Percentiles rank a stretch among this genome's conserved stretches.
Conservation (phyloP, 1,284 basidiomycete genomes). For the Earliella scabrosa region DNA sequence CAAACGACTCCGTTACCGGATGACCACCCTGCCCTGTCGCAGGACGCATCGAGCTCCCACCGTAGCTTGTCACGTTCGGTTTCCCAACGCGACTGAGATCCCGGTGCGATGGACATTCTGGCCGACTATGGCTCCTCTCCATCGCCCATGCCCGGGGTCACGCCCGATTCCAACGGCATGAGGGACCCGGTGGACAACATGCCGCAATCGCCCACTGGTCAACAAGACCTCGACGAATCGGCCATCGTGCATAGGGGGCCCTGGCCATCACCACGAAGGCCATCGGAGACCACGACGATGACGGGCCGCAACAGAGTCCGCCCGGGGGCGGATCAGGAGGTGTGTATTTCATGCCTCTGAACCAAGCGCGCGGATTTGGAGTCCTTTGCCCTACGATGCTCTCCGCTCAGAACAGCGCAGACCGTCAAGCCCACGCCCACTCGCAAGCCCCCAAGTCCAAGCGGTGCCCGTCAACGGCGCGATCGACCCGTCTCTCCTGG, state of each 20-base stretch:
- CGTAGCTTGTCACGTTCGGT: too few relatives aligned
- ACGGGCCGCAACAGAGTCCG: too few relatives aligned
- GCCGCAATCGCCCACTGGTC: not conserved
- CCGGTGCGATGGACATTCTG: not conserved
- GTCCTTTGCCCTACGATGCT: not conserved
- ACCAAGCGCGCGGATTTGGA: not conserved
- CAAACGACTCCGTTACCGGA: too few relatives aligned
- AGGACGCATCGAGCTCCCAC: too few relatives aligned
- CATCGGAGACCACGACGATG: too few relatives aligned
- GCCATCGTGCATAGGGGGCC: not conserved
- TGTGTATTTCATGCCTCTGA: constrained; percentile 2
- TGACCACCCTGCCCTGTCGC: not conserved
- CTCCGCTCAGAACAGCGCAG: not conserved
- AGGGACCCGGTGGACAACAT: not conserved
- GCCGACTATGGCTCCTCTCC: constrained; percentile 4
- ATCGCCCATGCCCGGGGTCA: not conserved
- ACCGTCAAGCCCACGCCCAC: too few relatives aligned
- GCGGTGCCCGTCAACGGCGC: constrained; percentile 20
- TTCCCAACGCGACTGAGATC: not conserved
- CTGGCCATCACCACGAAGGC: not conserved
- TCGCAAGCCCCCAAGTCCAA: too few relatives aligned
- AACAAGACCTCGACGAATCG: not conserved
- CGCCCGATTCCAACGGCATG: not conserved
- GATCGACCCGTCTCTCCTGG: constrained; percentile 32
- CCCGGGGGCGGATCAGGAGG: constrained; percentile 1